phyloP scores from a whole-genome alignment of 1,139 yeast species.

The Kodamaea arcana region DNA sequence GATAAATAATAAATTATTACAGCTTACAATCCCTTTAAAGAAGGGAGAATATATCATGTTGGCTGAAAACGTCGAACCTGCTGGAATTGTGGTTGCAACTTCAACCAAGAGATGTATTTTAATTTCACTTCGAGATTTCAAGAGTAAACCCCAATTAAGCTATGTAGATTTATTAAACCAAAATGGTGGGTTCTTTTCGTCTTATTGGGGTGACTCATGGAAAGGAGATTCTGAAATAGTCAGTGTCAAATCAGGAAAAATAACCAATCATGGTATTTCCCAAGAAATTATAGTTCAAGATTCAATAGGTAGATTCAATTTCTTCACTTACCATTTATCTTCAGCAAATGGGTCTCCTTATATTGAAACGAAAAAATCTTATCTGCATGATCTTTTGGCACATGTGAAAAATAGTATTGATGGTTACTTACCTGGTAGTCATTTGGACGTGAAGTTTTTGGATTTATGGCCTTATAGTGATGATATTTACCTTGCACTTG shows the following conservation, averaged over 20 bases:
- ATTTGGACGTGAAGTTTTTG: constrained; percentile 36
- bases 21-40: constrained; percentile 34
- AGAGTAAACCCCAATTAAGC: constrained; percentile 57
- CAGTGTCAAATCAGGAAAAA: constrained; percentile 55
- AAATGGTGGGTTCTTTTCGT: constrained; percentile 24
- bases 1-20: constrained; percentile 40
- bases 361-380: constrained; percentile 25
- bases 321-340: constrained; percentile 29
- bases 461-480: constrained; percentile 50
- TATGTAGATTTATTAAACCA: constrained; percentile 27
- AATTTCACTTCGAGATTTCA: constrained; percentile 60
- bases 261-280: constrained; percentile 45
- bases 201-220: constrained; percentile 24
- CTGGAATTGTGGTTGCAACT: constrained; percentile 71
- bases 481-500: constrained; percentile 48
- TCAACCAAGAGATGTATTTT: constrained; percentile 65
- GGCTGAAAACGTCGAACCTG: constrained; percentile 66
- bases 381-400: constrained; percentile 25
- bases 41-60: constrained; percentile 55
- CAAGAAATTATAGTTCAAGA: constrained; percentile 45
- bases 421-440: constrained; percentile 36
- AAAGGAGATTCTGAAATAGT: constrained; percentile 45
- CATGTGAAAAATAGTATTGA: constrained; percentile 35
- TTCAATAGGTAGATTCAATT: constrained; percentile 37
- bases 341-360: constrained; percentile 29